A percentile compares a stretch with the other conserved stretches of the same genome.
Conservation (phyloP, 768 basidiomycete species). For the Podaxis pistillaris region DNA sequence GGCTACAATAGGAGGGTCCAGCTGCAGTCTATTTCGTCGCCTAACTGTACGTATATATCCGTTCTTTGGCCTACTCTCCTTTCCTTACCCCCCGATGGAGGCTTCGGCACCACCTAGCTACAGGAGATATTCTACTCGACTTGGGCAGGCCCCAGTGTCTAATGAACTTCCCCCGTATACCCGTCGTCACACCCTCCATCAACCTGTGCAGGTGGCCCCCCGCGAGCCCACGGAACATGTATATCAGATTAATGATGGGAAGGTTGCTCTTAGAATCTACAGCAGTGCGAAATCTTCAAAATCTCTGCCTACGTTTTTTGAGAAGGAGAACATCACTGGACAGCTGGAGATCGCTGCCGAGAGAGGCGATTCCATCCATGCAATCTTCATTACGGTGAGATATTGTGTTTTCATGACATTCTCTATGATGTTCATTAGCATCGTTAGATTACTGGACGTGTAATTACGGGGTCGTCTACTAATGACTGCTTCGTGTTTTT, state of each 20-base stretch:
- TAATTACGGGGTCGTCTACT: conserved; percentile 46
- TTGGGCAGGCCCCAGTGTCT: conserved; percentile 49
- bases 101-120: conserved; percentile 47
- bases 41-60: conserved; percentile 14
- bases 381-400: conserved; percentile 42
- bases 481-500: conserved; percentile 46
- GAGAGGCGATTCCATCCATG: conserved; percentile 51
- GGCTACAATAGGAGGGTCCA: conserved; percentile 27
- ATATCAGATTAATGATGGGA: conserved; percentile 40
- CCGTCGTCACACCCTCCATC: conserved; percentile 43
- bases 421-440: not conserved
- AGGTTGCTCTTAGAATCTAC: conserved; percentile 42
- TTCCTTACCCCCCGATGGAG: conserved; percentile 36
- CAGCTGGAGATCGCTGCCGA: conserved; percentile 45
- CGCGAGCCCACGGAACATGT: conserved; percentile 50
- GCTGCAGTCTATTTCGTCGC: conserved; percentile 10
- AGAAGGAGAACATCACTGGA: conserved; percentile 53
- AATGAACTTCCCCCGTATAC: conserved; percentile 48
- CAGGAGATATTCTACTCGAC: conserved; percentile 48
- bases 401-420: not conserved
- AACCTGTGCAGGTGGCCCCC: conserved; percentile 31
- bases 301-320: conserved; percentile 50
- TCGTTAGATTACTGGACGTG: conserved; percentile 46
- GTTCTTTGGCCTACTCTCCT: conserved; percentile 7
- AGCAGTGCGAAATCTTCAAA: conserved; percentile 54